phyloP scores from a whole-genome alignment of 2,329 filamentous ascomycete genomes.

The Venturia aucupariae region DNA sequence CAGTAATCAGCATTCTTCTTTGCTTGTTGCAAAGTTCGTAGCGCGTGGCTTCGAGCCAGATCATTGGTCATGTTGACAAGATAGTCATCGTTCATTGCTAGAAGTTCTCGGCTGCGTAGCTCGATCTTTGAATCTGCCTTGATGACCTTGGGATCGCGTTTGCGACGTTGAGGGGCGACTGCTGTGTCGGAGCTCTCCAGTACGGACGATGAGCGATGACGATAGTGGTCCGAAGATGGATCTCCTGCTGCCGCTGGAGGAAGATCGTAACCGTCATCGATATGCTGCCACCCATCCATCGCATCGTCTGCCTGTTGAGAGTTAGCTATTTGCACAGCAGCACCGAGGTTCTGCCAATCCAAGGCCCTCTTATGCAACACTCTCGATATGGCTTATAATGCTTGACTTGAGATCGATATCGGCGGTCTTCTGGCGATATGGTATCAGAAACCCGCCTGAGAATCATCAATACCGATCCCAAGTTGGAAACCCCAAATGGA shows the following conservation, averaged over 20 bases:
- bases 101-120: conserved; percentile 47
- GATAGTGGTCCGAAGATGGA: conserved; percentile 1
- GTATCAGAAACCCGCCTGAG: no score
- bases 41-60: conserved; percentile 19
- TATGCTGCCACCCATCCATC: neutral
- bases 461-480: no score
- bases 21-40: conserved; percentile 34
- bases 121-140: conserved; percentile 41
- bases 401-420: no score
- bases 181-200: conserved; percentile 5
- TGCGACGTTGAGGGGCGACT: conserved; percentile 21
- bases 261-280: conserved; percentile 7
- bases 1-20: conserved; percentile 56
- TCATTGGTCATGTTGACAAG: conserved; percentile 49
- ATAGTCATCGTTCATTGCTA: conserved; percentile 51
- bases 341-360: no score
- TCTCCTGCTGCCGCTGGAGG: conserved; percentile 5
- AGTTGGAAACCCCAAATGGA: no score
- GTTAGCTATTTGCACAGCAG: neutral
- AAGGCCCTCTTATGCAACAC: neutral
- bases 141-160: conserved; percentile 32
- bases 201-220: neutral
- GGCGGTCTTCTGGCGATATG: no score
- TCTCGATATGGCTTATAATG: no score
- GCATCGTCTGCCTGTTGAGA: neutral